Conservation (phyloP, 2,329 filamentous ascomycete genomes). For the Colletotrichum tropicale region DNA sequence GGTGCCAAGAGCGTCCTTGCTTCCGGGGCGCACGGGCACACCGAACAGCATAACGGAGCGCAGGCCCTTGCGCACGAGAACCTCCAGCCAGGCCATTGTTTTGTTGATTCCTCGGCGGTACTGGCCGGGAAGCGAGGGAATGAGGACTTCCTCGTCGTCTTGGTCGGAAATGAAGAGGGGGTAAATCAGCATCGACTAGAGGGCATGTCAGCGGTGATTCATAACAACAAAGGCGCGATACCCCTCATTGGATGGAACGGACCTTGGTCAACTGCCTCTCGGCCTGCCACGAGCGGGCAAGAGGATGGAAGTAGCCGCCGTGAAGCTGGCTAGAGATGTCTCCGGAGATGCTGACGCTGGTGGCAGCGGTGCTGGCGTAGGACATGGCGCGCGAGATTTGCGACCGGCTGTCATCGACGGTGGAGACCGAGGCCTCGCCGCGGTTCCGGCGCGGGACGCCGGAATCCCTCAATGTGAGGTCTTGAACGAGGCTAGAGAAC, state of each 20-base stretch:
- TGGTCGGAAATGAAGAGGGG: constrained; percentile 95
- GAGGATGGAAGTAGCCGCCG: constrained; percentile 80
- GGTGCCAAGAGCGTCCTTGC: constrained; percentile 91
- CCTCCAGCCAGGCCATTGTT: constrained; percentile 81
- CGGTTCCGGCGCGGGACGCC: constrained; percentile 51
- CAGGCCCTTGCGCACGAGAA: constrained; percentile 87
- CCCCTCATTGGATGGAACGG: not conserved
- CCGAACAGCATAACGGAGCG: constrained; percentile 95
- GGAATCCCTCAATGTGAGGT: constrained; percentile 64
- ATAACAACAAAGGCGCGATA: not conserved
- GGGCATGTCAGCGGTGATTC: not conserved
- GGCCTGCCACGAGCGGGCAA: constrained; percentile 81
- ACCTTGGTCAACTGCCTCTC: constrained; percentile 88
- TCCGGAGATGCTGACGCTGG: constrained; percentile 71
- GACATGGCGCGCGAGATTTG: constrained; percentile 69
- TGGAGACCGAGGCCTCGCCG: constrained; percentile 55
- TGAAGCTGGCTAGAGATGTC: constrained; percentile 86
- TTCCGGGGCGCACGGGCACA: constrained; percentile 79
- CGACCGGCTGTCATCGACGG: constrained; percentile 64
- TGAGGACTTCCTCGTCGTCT: constrained; percentile 88
- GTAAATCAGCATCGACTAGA: constrained; percentile 96
- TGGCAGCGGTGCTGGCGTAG: constrained; percentile 69
- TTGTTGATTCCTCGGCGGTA: constrained; percentile 87
- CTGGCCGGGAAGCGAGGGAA: constrained; percentile 91
- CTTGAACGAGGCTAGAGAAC: constrained; percentile 71